A percentile compares a stretch with the other conserved stretches of the same genome.
phyloP scores from a whole-genome alignment of 2,329 filamentous ascomycete species.

The Biscogniauxia sp. region DNA sequence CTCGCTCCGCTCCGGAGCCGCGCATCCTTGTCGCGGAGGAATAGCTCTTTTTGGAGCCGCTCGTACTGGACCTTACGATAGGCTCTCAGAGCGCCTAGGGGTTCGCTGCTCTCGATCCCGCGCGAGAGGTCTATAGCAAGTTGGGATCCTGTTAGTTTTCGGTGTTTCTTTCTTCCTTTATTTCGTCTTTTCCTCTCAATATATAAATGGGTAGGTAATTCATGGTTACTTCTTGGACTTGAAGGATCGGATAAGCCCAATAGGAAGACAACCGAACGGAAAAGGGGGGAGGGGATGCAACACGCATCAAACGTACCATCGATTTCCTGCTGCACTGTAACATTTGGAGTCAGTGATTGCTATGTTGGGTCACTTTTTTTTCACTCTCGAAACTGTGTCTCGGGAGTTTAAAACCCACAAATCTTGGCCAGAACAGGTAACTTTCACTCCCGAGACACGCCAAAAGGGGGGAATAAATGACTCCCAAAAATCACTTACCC shows the following conservation, averaged over 20 bases:
- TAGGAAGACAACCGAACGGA: too few species aligned
- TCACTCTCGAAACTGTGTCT: too few species aligned
- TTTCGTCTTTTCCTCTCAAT: not conserved
- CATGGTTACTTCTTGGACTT: too few species aligned
- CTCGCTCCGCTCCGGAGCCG: constrained; percentile 70
- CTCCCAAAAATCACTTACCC: too few species aligned
- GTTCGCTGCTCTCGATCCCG: constrained; percentile 57
- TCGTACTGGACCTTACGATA: constrained; percentile 62
- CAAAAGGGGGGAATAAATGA: too few species aligned
- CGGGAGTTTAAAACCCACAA: too few species aligned
- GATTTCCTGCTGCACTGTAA: constrained; percentile 60
- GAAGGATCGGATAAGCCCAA: too few species aligned
- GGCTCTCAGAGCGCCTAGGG: constrained; percentile 56
- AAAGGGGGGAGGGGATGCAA: not conserved
- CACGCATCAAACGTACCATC: constrained; percentile 43
- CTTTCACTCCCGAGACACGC: too few species aligned
- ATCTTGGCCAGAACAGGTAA: too few species aligned
- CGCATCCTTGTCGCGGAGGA: constrained; percentile 71
- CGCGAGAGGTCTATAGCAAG: constrained; percentile 49
- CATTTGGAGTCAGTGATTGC: too few species aligned
- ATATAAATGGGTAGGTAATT: not conserved
- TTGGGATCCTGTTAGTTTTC: not conserved
- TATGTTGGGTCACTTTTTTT: too few species aligned
- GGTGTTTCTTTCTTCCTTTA: too few species aligned
- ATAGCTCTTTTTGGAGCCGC: constrained; percentile 60